phyloP scores from a whole-genome alignment of 2,329 filamentous ascomycete genomes.

The Penicillium sp. region DNA sequence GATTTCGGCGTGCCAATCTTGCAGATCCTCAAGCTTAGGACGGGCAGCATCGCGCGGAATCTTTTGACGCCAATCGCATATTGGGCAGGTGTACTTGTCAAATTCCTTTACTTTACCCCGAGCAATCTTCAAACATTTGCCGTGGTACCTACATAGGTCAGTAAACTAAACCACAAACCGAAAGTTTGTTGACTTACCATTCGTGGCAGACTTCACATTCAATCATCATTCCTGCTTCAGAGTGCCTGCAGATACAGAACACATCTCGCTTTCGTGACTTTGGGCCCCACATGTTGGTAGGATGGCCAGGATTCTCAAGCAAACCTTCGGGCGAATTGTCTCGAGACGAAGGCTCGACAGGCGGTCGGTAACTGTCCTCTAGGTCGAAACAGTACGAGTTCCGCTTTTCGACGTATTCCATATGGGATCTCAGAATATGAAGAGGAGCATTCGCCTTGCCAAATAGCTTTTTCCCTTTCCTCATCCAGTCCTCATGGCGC shows the following conservation, averaged over 20 bases:
- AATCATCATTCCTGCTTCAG: conserved; percentile 98
- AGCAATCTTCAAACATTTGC: conserved; percentile 96
- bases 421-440: conserved; percentile 91
- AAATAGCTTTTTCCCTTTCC: conserved; percentile 94
- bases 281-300: conserved; percentile 40
- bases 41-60: conserved; percentile 95
- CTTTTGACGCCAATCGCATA: conserved; percentile 95
- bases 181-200: conserved; percentile 62
- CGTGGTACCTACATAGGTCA: conserved; percentile 73
- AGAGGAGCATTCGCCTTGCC: conserved; percentile 96
- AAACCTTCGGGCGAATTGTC: conserved; percentile 66
- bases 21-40: conserved; percentile 88
- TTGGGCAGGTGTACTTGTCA: conserved; percentile 96
- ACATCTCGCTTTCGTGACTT: conserved; percentile 71
- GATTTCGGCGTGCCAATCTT: conserved; percentile 82
- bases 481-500: conserved; percentile 98
- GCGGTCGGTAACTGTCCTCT: conserved; percentile 80
- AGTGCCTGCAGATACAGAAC: conserved; percentile 92
- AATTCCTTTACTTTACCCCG: conserved; percentile 97
- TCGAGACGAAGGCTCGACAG: conserved; percentile 86
- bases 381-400: conserved; percentile 92
- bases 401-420: conserved; percentile 87
- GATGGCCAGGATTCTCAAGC: conserved; percentile 44
- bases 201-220: conserved; percentile 98
- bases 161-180: conserved; percentile 3